Evolutionary conservation across 176 grass and related monocot species (phyloP), one percentile per base, ranked within the genome.

Genomic region (Stipa capillata): DNA sequence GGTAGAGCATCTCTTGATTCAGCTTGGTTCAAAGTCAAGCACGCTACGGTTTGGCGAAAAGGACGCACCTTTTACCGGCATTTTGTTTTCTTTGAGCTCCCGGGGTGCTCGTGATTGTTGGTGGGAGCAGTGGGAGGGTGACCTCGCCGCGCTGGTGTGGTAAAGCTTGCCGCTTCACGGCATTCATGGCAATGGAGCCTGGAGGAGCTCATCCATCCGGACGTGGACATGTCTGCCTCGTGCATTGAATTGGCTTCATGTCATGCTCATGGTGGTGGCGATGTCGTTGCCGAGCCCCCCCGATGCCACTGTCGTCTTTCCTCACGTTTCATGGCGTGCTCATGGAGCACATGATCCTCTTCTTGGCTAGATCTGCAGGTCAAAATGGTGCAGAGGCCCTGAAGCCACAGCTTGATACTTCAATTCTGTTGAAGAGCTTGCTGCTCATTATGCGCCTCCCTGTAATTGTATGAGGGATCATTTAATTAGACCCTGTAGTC

Each of bases 401-500:
- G n/a, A n/a, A n/a, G n/a, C n/a, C n/a, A n/a, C n/a, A n/a, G n/a
- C n/a, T n/a, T 73, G 36, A 65, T 42, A 45, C 63, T 84, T 89
- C 36, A 79, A 69, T 75, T 84, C 81, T 65, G 49, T 74, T 58
- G 61, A 88, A 69, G 69, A 79, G 69, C 42, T 74, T 58, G 57
- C n/a, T n/a, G n/a, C 86, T 79, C 81, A 88, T 80, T 84, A 73
- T 73, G 81, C 50, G 74, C 86, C 74, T 84, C 50, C 76, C 61
- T 82, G 37, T 63, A 56, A 85, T 82, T 47, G 57, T 81, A 81
- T 62, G 64, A 80, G 23, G 77, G n/a, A 31, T 76, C 82, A 82
- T 89, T 89, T 68, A 89, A 82, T 85, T 72, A 69, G 72, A 32
- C 39, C 72, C 72, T 89, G 82, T 89, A 81, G 87, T n/a, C n/a